Base-by-base conservation (phyloP, 441 rosid species). In the Brassica balearica region DNA sequence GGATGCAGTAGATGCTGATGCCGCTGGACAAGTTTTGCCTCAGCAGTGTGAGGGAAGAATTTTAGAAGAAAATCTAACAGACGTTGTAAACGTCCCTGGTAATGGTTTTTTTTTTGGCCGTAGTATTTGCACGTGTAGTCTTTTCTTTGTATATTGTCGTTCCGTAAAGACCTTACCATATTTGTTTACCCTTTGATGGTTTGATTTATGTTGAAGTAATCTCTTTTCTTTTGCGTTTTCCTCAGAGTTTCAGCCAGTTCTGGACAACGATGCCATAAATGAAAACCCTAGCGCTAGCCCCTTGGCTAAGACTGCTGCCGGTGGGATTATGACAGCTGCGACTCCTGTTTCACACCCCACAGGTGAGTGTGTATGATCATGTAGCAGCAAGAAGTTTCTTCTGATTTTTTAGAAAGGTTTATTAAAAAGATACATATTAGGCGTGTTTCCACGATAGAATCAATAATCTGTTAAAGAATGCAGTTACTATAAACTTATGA, bases 51-150 rank as follows among this genome's bases (percentile, higher is more conserved):
- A 74, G 77, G 86, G 77, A 69, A 69, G 23, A 51, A 23, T 55
- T n/a, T 19, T 65, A 20, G 74, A 86, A 74, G 87, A 81, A 83
- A 85, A 73, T 73, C 20, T 74, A 76, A 68, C 74, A 65, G 84
- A 76, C 71, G 76, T 74, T 41, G 62, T 72, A 22, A 78, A 78
- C 15, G 81, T 64, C 74, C 77, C 89, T 77, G 99, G 98, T 94
- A 77, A 81, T 32, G 48, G 68, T 76, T 79, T 36, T 46, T 23
- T 69, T 74, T 10, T 71, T 9, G 66, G 69, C 7, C 38, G 7
- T 15, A 53, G 59, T 70, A 58, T 60, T 65, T 59, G 20, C 46
- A 22, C 65, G 5, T 70, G 19, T 61, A 34, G 38, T 70, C 60
- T 36, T 36, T 75, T 80, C 56, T 70, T 71, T 56, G 9, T 65